Conservation (phyloP, 2,329 filamentous ascomycete genomes). For the Fusarium guadeloupense region DNA sequence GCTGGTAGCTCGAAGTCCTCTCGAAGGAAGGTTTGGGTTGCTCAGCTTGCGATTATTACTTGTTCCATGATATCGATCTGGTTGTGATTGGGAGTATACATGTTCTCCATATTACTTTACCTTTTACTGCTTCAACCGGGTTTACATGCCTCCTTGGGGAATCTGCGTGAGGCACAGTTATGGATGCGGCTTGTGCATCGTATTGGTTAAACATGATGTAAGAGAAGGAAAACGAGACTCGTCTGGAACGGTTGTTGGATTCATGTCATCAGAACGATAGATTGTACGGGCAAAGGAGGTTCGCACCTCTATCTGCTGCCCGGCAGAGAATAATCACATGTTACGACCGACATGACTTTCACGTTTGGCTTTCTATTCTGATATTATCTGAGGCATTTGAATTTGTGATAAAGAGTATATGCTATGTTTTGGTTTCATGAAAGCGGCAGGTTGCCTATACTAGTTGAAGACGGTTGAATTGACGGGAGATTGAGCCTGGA, state of each 20-base stretch:
- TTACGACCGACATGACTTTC: conserved; percentile 45
- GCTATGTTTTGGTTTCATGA: background rate
- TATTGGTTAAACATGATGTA: conserved; percentile 38
- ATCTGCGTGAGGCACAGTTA: conserved; percentile 27
- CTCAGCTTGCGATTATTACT: conserved; percentile 14
- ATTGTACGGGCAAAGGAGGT: conserved; percentile 52
- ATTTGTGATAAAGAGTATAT: conserved; percentile 2
- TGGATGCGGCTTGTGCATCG: conserved; percentile 34
- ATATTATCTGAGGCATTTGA: background rate
- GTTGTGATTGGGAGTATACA: conserved; percentile 17
- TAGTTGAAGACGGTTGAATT: conserved; percentile 3
- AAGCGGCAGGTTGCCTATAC: background rate
- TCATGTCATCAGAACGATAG: conserved; percentile 47
- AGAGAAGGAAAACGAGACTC: conserved; percentile 38
- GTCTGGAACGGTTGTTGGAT: conserved; percentile 34
- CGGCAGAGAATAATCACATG: conserved; percentile 46
- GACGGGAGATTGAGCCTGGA: background rate
- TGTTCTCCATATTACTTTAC: conserved; percentile 16
- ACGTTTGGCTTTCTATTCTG: conserved; percentile 24
- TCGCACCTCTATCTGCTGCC: conserved; percentile 47
- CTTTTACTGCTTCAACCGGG: conserved; percentile 21
- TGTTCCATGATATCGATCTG: conserved; percentile 15
- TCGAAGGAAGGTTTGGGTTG: conserved; percentile 23
- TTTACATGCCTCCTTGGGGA: conserved; percentile 42
- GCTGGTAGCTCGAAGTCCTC: conserved; percentile 19